Percentiles rank a stretch among this genome's conserved stretches.
These are phyloP conservation scores for Trichoderma sp. DNA, from an alignment of 2,329 filamentous ascomycete species.

Conservation along the genomic window DNA sequence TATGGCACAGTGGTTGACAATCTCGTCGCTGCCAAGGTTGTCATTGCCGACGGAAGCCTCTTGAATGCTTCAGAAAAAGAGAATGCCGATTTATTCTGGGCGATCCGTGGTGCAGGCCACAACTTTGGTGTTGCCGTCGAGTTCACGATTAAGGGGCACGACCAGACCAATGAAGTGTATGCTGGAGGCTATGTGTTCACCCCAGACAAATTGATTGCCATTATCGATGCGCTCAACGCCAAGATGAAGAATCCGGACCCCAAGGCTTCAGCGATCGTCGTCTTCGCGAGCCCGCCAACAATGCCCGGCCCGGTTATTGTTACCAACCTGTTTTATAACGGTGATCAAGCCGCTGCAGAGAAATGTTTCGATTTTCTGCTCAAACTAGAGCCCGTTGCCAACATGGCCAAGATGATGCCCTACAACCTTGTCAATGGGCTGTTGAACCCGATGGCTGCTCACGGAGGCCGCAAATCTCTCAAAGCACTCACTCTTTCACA, in stretches of 20 bases:
- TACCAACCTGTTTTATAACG: constrained; percentile 26
- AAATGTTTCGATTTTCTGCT: constrained; percentile 39
- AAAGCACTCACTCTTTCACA: constrained; percentile 46
- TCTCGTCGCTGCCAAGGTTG: constrained; percentile 41
- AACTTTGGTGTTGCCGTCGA: constrained; percentile 46
- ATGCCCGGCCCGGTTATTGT: constrained; percentile 7
- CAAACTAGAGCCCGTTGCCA: constrained; percentile 37
- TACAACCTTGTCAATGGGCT: constrained; percentile 43
- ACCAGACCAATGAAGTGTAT: constrained; percentile 34
- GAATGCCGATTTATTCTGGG: constrained; percentile 50
- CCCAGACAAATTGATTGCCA: constrained; percentile 28
- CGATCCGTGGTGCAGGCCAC: constrained; percentile 49
- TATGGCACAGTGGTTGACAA: constrained; percentile 54
- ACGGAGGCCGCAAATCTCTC: constrained; percentile 38
- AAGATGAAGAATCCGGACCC: constrained; percentile 28
- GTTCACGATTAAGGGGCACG: constrained; percentile 35
- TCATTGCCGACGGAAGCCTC: constrained; percentile 40
- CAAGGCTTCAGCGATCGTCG: constrained; percentile 32
- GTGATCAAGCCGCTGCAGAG: constrained; percentile 38
- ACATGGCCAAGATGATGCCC: constrained; percentile 41
- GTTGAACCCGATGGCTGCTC: constrained; percentile 32
- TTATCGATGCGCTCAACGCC: constrained; percentile 29
- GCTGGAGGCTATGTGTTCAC: constrained; percentile 33
- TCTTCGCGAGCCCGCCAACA: constrained; percentile 30
- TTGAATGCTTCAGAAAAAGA: constrained; percentile 41